These are phyloP conservation scores for Mallotus nudiflorus DNA, from an alignment of 345 rosid species.

Conservation along the genomic window DNA sequence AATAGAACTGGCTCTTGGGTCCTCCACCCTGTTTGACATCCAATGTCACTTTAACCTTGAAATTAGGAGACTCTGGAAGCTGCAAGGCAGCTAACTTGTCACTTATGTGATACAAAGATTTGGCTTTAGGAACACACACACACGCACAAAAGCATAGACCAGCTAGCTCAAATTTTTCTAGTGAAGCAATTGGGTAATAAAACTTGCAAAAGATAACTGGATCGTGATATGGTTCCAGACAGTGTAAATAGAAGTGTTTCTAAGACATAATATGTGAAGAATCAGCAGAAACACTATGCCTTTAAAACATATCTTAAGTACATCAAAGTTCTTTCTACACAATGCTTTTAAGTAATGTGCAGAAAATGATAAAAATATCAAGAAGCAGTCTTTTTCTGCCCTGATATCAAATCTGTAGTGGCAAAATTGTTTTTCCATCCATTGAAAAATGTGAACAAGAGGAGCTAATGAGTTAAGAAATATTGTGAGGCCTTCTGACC, in stretches of 20 bases:
- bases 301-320: not conserved
- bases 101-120: not conserved
- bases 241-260: not conserved
- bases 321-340: not conserved
- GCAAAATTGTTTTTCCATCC: too few relatives aligned
- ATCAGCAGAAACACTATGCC: too few relatives aligned
- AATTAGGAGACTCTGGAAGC: constrained; percentile 48
- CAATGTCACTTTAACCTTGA: constrained; percentile 35
- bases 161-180: not conserved
- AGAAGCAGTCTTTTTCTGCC: too few relatives aligned
- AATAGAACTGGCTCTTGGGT: constrained; percentile 34
- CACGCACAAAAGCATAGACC: not conserved
- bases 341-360: too few relatives aligned
- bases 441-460: too few relatives aligned
- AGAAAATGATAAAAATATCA: too few relatives aligned
- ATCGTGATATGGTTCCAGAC: not conserved
- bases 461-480: too few relatives aligned
- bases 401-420: too few relatives aligned
- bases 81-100: constrained; percentile 24
- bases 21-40: constrained; percentile 37
- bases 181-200: not conserved
- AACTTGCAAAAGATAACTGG: not conserved
- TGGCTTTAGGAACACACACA: not conserved
- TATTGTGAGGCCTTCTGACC: too few relatives aligned
- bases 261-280: too few relatives aligned